A percentile compares a stretch with the other conserved stretches of the same genome.
phyloP scores from a whole-genome alignment of 148 eudicot genomes.

The Simmondsia chinensis region DNA sequence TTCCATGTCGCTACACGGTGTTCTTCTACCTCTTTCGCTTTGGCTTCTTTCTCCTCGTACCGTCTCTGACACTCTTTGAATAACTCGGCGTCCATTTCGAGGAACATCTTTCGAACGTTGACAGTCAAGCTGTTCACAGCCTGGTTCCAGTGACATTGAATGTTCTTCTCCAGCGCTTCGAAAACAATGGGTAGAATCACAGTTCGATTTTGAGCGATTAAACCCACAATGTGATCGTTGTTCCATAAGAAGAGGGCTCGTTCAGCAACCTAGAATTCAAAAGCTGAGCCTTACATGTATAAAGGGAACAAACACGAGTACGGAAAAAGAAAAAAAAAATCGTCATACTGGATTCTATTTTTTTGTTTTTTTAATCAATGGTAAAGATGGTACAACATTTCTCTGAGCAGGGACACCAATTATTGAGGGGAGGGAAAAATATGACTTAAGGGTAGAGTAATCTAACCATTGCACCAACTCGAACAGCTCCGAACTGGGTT shows the following conservation, averaged over 20 bases:
- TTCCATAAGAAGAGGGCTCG: conserved; percentile 77
- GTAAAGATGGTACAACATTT: no score
- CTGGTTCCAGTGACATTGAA: conserved; percentile 67
- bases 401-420: no score
- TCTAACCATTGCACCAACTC: no score
- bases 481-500: no score
- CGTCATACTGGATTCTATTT: no score
- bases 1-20: conserved; percentile 46
- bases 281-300: no score
- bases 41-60: conserved; percentile 38
- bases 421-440: no score
- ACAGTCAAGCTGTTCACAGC: conserved; percentile 60
- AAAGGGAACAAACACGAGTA: no score
- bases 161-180: conserved; percentile 63
- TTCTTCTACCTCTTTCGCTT: conserved; percentile 35
- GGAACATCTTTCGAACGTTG: conserved; percentile 66
- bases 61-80: conserved; percentile 57
- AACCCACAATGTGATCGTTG: conserved; percentile 61
- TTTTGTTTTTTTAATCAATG: no score
- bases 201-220: conserved; percentile 55
- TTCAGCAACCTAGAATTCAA: conserved; percentile 77
- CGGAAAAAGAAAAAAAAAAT: no score
- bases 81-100: conserved; percentile 55
- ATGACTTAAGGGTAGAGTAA: no score
- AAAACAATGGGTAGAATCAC: conserved; percentile 59